These are phyloP conservation scores for Trametes sanguinea DNA, from an alignment of 768 basidiomycete genomes.

Conservation along the genomic window DNA sequence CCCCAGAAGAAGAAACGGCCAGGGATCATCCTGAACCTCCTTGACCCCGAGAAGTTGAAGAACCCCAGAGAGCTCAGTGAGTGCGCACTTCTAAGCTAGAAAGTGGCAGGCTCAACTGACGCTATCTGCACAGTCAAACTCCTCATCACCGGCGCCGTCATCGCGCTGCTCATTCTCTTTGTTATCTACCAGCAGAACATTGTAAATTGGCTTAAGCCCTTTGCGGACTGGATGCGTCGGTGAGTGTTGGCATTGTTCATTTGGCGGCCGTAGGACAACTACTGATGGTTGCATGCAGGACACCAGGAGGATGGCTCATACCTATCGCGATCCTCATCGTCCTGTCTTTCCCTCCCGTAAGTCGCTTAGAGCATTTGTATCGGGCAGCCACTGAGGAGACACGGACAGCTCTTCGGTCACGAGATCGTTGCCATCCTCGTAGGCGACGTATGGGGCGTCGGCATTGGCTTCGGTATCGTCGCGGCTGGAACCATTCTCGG, in stretches of 20 bases:
- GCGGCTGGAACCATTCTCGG: constrained; percentile 80
- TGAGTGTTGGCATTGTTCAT: constrained; percentile 31
- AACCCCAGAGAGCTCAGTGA: constrained; percentile 4
- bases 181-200: constrained; percentile 54
- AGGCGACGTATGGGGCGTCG: constrained; percentile 87
- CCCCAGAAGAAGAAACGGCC: neutral
- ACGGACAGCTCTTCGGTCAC: constrained; percentile 76
- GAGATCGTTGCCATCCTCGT: constrained; percentile 88
- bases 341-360: constrained; percentile 41
- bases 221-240: constrained; percentile 63
- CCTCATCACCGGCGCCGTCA: constrained; percentile 27
- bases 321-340: constrained; percentile 46
- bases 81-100: neutral
- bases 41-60: constrained; percentile 1
- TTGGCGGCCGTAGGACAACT: neutral
- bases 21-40: neutral
- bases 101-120: neutral
- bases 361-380: neutral
- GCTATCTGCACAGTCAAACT: constrained; percentile 30
- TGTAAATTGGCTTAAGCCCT: constrained; percentile 65
- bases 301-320: constrained; percentile 40
- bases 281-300: constrained; percentile 10
- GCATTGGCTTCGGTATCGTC: constrained; percentile 85
- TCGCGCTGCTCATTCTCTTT: constrained; percentile 40
- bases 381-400: neutral